Evolutionary conservation across 1,139 yeast genomes (phyloP).

Genomic region (Debaryomycetaceae sp.): DNA sequence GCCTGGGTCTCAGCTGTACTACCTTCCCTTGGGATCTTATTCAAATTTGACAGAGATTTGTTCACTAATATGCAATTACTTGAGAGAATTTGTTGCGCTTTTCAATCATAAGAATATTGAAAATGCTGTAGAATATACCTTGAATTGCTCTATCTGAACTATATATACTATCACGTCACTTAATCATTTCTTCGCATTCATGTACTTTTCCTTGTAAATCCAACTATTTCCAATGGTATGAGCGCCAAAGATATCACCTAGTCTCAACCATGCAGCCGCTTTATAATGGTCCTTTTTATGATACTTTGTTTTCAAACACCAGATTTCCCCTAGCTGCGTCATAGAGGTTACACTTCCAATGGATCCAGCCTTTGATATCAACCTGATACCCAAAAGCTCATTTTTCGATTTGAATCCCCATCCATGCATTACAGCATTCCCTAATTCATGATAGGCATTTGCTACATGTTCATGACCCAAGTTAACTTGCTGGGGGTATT

Average conservation of each 20-base stretch:
- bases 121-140: slow-evolving; percentile 14
- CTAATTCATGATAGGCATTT: slow-evolving; percentile 52
- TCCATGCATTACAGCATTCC: slow-evolving; percentile 56
- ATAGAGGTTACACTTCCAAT: slow-evolving; percentile 70
- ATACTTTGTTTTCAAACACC: slow-evolving; percentile 54
- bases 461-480: slow-evolving; percentile 29
- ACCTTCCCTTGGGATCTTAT: slow-evolving; percentile 37
- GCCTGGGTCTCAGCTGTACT: slow-evolving; percentile 24
- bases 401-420: slow-evolving; percentile 55
- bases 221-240: slow-evolving; percentile 69
- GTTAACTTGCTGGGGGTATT: slow-evolving; percentile 23
- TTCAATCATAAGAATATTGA: slow-evolving; percentile 11
- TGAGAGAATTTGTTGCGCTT: slow-evolving; percentile 30
- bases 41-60: slow-evolving; percentile 32
- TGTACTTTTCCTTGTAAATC: slow-evolving; percentile 73
- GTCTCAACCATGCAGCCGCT: slow-evolving; percentile 72
- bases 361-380: slow-evolving; percentile 64
- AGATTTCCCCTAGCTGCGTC: slow-evolving; percentile 68
- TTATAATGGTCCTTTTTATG: slow-evolving; percentile 56
- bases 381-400: slow-evolving; percentile 55
- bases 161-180: neutral
- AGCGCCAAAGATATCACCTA: slow-evolving; percentile 64
- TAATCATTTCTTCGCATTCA: slow-evolving; percentile 14
- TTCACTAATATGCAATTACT: slow-evolving; percentile 27
- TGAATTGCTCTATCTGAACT: slow-evolving; percentile 11